phyloP scores from a whole-genome alignment of 2,329 filamentous ascomycete genomes.

The Trichoderma koningii region DNA sequence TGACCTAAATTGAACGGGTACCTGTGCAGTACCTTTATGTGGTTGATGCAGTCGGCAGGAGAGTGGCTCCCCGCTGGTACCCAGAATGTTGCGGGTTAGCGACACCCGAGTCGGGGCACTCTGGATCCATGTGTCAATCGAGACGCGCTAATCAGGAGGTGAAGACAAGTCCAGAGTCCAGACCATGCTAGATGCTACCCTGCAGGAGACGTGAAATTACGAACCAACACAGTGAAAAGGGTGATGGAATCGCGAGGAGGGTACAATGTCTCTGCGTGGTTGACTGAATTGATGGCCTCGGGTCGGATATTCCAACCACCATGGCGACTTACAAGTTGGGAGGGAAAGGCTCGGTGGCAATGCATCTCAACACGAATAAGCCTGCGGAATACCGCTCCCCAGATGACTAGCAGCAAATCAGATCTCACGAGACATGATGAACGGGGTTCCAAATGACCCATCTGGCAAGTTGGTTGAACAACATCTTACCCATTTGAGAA shows the following conservation, averaged over 20 bases:
- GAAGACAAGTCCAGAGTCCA: neutral
- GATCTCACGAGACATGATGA: neutral
- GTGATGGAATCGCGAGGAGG: too few species aligned
- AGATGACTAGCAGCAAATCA: slow-evolving; percentile 8
- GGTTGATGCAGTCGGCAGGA: neutral
- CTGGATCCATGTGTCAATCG: slow-evolving; percentile 16
- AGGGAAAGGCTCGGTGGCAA: neutral
- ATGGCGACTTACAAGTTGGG: too few species aligned
- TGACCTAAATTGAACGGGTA: neutral
- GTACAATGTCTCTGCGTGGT: too few species aligned
- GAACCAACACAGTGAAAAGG: neutral
- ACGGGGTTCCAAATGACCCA: neutral
- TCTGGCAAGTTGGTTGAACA: slow-evolving; percentile 17
- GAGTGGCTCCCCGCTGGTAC: slow-evolving; percentile 11
- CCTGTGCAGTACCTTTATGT: slow-evolving; percentile 8
- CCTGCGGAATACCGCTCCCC: slow-evolving; percentile 1
- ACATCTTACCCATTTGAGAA: slow-evolving; percentile 12
- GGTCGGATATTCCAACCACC: too few species aligned
- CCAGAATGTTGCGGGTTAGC: slow-evolving; percentile 10
- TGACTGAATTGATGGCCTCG: too few species aligned
- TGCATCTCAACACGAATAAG: neutral
- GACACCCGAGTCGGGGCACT: neutral
- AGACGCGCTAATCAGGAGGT: slow-evolving; percentile 20
- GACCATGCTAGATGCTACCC: slow-evolving; percentile 3
- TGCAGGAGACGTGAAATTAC: slow-evolving; percentile 6